These are phyloP conservation scores for Eremochloa ophiuroides DNA, from an alignment of 176 grass and related monocot genomes.

Conservation along the genomic window DNA sequence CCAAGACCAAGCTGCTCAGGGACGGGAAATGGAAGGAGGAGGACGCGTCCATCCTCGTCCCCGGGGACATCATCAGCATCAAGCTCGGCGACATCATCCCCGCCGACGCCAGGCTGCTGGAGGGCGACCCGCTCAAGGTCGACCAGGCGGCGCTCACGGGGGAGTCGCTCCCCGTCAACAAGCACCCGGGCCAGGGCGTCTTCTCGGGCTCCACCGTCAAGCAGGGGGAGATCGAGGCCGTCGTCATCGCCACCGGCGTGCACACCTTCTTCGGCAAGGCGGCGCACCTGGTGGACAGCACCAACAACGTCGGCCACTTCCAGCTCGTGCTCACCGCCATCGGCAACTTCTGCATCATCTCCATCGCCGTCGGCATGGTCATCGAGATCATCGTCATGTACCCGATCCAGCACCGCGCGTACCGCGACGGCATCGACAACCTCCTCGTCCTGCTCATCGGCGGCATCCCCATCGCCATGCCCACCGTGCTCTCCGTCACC, in stretches of 20 bases:
- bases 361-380: conserved; percentile 70
- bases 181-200: conserved; percentile 57
- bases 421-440: conserved; percentile 92
- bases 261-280: conserved; percentile 99
- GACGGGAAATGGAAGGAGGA: conserved; percentile 76
- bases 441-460: conserved; percentile 91
- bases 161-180: conserved; percentile 78
- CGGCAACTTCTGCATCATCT: conserved; percentile 97
- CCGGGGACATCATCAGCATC: conserved; percentile 78
- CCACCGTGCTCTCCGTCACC: conserved; percentile 87
- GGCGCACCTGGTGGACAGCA: conserved; percentile 90
- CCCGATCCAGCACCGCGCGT: conserved; percentile 69
- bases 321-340: conserved; percentile 88
- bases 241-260: conserved; percentile 91
- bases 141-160: conserved; percentile 93
- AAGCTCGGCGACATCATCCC: conserved; percentile 98
- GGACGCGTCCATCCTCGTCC: conserved; percentile 76
- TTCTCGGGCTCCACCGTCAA: conserved; percentile 93
- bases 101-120: conserved; percentile 70
- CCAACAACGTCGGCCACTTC: conserved; percentile 94
- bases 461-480: conserved; percentile 95
- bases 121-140: conserved; percentile 92
- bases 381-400: conserved; percentile 86
- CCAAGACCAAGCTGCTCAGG: conserved; percentile 86
- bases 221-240: conserved; percentile 91